These are phyloP conservation scores for Coemansia interrupta DNA, from an alignment of 192 early-diverging fungal genomes.

Conservation along the genomic window DNA sequence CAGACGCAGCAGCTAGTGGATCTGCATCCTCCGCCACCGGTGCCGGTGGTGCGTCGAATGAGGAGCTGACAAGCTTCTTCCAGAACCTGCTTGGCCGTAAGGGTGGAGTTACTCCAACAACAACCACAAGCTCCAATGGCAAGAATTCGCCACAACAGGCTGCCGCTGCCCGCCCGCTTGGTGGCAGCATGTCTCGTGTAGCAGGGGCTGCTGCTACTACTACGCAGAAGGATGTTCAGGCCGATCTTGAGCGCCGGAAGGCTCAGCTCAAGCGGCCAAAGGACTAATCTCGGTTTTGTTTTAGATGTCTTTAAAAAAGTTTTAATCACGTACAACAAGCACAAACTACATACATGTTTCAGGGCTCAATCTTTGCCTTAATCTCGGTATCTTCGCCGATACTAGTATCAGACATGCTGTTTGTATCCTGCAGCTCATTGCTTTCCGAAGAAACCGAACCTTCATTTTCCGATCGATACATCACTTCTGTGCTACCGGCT, in stretches of 20 bases:
- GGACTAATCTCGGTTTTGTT: constrained; percentile 11
- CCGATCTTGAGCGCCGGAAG: constrained; percentile 49
- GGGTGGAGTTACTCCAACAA: constrained; percentile 31
- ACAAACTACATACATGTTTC: background rate
- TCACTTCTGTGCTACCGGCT: too few species aligned
- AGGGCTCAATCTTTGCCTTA: background rate
- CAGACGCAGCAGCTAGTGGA: background rate
- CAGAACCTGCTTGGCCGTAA: constrained; percentile 74
- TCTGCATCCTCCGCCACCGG: background rate
- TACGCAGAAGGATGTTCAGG: constrained; percentile 38
- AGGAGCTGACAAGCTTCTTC: constrained; percentile 87
- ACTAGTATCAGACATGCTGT: background rate
- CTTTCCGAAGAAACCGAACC: background rate
- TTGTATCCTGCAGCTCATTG: background rate
- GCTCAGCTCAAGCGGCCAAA: constrained; percentile 43
- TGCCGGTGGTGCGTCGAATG: constrained; percentile 56
- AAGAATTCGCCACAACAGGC: constrained; percentile 42
- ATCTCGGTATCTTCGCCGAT: background rate
- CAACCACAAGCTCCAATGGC: constrained; percentile 26
- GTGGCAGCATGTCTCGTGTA: constrained; percentile 20
- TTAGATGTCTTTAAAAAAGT: background rate
- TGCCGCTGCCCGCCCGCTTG: constrained; percentile 14
- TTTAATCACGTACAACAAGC: background rate
- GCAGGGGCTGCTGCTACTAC: constrained; percentile 10
- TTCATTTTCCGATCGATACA: background rate